A percentile compares a stretch with the other conserved stretches of the same genome.
These are phyloP conservation scores for Nakaseomyces delphensis DNA, from an alignment of 1,139 yeast genomes.

Conservation along the genomic window DNA sequence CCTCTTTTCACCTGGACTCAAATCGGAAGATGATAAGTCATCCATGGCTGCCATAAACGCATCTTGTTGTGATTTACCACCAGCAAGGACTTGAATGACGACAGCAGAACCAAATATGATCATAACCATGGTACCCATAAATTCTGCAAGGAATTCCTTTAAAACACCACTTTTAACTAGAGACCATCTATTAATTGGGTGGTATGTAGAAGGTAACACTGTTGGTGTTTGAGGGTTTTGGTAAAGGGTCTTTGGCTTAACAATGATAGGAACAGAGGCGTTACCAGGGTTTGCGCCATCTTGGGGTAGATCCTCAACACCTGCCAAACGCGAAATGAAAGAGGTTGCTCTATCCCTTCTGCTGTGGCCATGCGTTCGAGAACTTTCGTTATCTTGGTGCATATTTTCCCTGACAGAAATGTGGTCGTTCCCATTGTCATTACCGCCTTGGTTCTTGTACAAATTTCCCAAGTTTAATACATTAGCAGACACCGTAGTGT, in stretches of 20 bases:
- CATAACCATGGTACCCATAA: conserved; percentile 40
- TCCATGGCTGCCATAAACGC: conserved; percentile 15
- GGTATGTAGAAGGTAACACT: conserved; percentile 32
- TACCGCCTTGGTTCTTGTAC: conserved; percentile 7
- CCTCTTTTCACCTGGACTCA: conserved; percentile 10
- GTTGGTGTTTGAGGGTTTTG: conserved; percentile 34
- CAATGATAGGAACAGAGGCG: conserved; percentile 25
- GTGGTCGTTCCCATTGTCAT: conserved; percentile 4
- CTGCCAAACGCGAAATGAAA: background rate
- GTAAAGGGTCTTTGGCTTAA: conserved; percentile 30
- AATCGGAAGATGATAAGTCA: conserved; percentile 11
- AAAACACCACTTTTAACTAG: conserved; percentile 25
- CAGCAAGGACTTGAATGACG: conserved; percentile 36
- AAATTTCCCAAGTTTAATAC: conserved; percentile 16
- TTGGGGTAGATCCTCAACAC: background rate
- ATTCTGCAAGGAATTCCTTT: conserved; percentile 38
- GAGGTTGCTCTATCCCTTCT: conserved; percentile 7
- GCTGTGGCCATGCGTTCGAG: conserved; percentile 1
- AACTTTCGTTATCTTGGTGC: background rate
- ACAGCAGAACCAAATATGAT: conserved; percentile 41
- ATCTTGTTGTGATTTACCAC: conserved; percentile 17
- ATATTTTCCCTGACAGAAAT: conserved; percentile 2
- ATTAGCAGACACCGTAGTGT: conserved; percentile 20
- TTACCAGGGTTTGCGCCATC: conserved; percentile 6
- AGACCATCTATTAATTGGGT: conserved; percentile 32